These are phyloP conservation scores for Monosporascus sp. DNA, from an alignment of 2,329 filamentous ascomycete species.

Conservation along the genomic window DNA sequence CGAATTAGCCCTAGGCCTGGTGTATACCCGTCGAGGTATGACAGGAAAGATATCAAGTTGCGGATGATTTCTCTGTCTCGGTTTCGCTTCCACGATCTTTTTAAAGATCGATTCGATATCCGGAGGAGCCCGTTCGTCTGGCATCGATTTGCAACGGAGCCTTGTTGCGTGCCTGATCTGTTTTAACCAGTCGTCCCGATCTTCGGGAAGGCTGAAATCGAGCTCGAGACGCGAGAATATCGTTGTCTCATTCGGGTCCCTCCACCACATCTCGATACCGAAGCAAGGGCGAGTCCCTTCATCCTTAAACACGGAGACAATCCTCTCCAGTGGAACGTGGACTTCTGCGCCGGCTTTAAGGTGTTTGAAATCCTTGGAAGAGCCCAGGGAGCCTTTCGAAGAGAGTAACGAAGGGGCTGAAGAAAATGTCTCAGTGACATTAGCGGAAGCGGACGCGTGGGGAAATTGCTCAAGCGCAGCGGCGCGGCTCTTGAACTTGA, in stretches of 20 bases:
- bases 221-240: constrained; percentile 43
- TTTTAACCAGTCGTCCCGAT: constrained; percentile 46
- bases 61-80: constrained; percentile 31
- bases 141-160: constrained; percentile 20
- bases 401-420: constrained; percentile 19
- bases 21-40: constrained; percentile 40
- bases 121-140: constrained; percentile 35
- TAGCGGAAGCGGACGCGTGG: constrained; percentile 29
- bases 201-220: constrained; percentile 43
- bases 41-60: constrained; percentile 47
- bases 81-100: constrained; percentile 39
- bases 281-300: constrained; percentile 45
- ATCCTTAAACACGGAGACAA: constrained; percentile 48
- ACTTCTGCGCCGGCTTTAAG: constrained; percentile 22
- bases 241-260: constrained; percentile 36
- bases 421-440: constrained; percentile 26
- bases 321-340: constrained; percentile 43
- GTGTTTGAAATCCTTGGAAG: constrained; percentile 20
- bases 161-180: constrained; percentile 38
- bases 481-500: constrained; percentile 44
- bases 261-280: constrained; percentile 54
- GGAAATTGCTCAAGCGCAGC: constrained; percentile 45
- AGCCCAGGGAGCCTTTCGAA: constrained; percentile 19
- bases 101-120: constrained; percentile 44
- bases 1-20: constrained; percentile 33